phyloP scores from a whole-genome alignment of 805 yeast species.

The Torulaspora delbrueckii region DNA sequence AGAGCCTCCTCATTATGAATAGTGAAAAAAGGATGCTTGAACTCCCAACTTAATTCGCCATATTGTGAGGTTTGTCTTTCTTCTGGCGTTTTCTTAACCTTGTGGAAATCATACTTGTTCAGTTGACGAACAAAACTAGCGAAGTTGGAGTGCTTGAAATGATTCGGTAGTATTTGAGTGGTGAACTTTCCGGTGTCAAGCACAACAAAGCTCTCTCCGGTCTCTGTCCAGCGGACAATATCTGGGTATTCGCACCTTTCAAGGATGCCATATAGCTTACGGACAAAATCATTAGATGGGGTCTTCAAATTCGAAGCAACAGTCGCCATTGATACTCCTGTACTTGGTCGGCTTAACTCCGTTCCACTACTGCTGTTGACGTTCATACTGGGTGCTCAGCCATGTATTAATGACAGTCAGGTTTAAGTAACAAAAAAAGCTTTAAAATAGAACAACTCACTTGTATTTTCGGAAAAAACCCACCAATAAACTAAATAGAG shows the following conservation, averaged over 20 bases:
- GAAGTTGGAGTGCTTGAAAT: slow-evolving; percentile 92
- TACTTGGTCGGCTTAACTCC: slow-evolving; percentile 13
- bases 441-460: background rate
- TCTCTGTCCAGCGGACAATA: slow-evolving; percentile 79
- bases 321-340: slow-evolving; percentile 4
- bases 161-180: slow-evolving; percentile 79
- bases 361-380: slow-evolving; percentile 12
- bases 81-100: slow-evolving; percentile 71
- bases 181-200: slow-evolving; percentile 88
- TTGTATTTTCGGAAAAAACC: background rate
- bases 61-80: slow-evolving; percentile 51
- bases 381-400: slow-evolving; percentile 8
- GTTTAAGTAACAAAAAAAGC: background rate
- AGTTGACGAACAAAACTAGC: slow-evolving; percentile 92
- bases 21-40: slow-evolving; percentile 83
- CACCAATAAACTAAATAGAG: background rate
- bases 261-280: slow-evolving; percentile 76
- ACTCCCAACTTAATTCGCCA: slow-evolving; percentile 89
- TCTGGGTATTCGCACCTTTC: slow-evolving; percentile 71
- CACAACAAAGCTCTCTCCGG: slow-evolving; percentile 86
- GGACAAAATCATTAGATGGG: slow-evolving; percentile 74
- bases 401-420: slow-evolving; percentile 1
- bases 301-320: slow-evolving; percentile 12
- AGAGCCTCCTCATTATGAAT: slow-evolving; percentile 71
- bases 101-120: slow-evolving; percentile 96